Percentiles rank a stretch among this genome's conserved stretches.
Conservation (phyloP, 495 filamentous ascomycete genomes). For the Daldinia vernicosa region DNA sequence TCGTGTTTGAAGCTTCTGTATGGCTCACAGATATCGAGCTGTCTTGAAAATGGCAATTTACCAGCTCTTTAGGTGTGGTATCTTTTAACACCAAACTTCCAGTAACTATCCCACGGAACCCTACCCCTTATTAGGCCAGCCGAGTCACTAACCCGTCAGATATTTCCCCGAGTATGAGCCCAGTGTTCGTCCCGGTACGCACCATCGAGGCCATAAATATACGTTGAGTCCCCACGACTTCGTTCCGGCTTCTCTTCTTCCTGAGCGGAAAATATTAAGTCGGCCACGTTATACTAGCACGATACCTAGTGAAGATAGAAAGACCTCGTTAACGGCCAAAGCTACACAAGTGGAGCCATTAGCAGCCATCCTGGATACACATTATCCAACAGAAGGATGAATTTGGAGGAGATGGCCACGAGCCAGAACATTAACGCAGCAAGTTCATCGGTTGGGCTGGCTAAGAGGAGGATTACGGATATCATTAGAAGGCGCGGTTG, state of each 20-base stretch:
- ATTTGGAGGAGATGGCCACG: too few species aligned
- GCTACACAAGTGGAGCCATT: not conserved
- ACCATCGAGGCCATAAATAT: not conserved
- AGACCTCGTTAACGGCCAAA: not conserved
- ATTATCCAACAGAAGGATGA: too few species aligned
- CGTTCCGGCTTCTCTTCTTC: not conserved
- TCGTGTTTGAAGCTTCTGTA: not conserved
- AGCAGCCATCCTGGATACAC: too few species aligned
- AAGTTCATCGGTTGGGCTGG: too few species aligned
- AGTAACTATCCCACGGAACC: not conserved
- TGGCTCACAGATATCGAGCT: not conserved
- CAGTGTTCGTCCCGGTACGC: not conserved
- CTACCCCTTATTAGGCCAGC: not conserved
- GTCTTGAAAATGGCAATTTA: not conserved
- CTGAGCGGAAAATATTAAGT: not conserved
- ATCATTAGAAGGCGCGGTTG: too few species aligned
- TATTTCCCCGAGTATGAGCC: not conserved
- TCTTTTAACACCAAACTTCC: not conserved
- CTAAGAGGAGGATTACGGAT: too few species aligned
- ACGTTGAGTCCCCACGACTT: not conserved
- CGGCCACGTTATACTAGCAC: not conserved
- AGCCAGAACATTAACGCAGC: too few species aligned
- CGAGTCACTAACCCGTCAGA: not conserved
- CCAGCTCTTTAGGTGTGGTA: not conserved
- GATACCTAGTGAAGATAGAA: not conserved